Evolutionary conservation across 768 basidiomycete genomes (phyloP).

Genomic region (Macrolepiota dolichaula): DNA sequence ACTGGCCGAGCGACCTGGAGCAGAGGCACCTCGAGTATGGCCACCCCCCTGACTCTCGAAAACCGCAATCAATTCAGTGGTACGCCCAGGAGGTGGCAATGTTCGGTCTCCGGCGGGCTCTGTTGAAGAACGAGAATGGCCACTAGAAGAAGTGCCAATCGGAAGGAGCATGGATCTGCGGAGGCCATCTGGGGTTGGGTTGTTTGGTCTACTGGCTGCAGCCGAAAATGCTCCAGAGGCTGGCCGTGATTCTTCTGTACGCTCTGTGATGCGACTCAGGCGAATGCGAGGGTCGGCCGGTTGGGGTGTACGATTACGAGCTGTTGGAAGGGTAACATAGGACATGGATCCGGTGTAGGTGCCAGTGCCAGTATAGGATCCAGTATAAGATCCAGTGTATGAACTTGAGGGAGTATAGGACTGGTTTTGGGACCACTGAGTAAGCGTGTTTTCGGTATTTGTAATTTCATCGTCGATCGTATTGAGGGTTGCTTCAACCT

Average conservation of each 20-base stretch:
- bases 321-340: slow-evolving; percentile 39
- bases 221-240: slow-evolving; percentile 37
- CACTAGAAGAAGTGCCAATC: slow-evolving; percentile 30
- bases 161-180: slow-evolving; percentile 44
- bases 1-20: slow-evolving; percentile 38
- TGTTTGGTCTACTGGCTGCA: slow-evolving; percentile 31
- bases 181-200: slow-evolving; percentile 40
- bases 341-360: slow-evolving; percentile 47
- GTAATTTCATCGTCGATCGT: slow-evolving; percentile 67
- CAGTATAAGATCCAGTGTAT: slow-evolving; percentile 34
- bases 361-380: slow-evolving; percentile 35
- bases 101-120: slow-evolving; percentile 48
- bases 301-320: slow-evolving; percentile 33
- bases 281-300: slow-evolving; percentile 36
- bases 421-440: slow-evolving; percentile 48
- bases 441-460: slow-evolving; percentile 60
- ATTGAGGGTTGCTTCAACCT: slow-evolving; percentile 68
- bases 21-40: slow-evolving; percentile 56
- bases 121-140: slow-evolving; percentile 55
- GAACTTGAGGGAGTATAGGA: slow-evolving; percentile 37
- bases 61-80: slow-evolving; percentile 70
- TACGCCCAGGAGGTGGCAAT: slow-evolving; percentile 51
- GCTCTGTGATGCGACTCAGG: slow-evolving; percentile 77
- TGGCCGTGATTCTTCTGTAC: slow-evolving; percentile 72
- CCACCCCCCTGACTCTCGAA: slow-evolving; percentile 50